Percentiles rank a stretch among this genome's conserved stretches.
Conservation (phyloP, 2,329 filamentous ascomycete species). For the Periconia sp. region DNA sequence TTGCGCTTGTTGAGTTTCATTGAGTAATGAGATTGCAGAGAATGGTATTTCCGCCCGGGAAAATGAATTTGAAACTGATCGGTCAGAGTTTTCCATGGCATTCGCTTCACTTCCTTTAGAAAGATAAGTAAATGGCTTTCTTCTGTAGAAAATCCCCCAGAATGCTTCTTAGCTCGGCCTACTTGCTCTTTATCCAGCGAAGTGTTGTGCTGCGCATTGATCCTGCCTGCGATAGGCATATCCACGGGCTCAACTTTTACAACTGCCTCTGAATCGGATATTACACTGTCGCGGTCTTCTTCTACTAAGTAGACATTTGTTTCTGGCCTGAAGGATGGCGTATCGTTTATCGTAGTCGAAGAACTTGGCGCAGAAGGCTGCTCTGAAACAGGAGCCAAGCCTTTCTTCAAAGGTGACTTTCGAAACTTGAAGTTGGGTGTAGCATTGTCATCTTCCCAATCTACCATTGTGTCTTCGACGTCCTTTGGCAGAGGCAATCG, state of each 20-base stretch:
- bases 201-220: background rate
- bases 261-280: slow-evolving; percentile 1
- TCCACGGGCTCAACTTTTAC: background rate
- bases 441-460: background rate
- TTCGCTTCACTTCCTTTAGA: slow-evolving; percentile 48
- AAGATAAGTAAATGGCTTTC: slow-evolving; percentile 45
- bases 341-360: background rate
- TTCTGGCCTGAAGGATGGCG: too few species aligned
- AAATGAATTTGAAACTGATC: slow-evolving; percentile 34
- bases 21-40: slow-evolving; percentile 37
- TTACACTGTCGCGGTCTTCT: slow-evolving; percentile 4
- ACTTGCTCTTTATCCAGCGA: background rate
- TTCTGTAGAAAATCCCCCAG: slow-evolving; percentile 18
- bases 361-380: background rate
- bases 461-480: background rate
- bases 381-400: background rate
- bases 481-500: too few species aligned
- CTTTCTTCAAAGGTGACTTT: slow-evolving; percentile 2
- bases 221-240: background rate
- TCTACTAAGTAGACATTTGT: too few species aligned
- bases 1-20: slow-evolving; percentile 32
- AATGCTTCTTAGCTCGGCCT: background rate
- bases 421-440: background rate
- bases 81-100: slow-evolving; percentile 45
- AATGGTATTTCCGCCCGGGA: slow-evolving; percentile 30